Base-by-base conservation (phyloP, 73 alveolate genomes). In the Tetrahymena malaccensis region DNA sequence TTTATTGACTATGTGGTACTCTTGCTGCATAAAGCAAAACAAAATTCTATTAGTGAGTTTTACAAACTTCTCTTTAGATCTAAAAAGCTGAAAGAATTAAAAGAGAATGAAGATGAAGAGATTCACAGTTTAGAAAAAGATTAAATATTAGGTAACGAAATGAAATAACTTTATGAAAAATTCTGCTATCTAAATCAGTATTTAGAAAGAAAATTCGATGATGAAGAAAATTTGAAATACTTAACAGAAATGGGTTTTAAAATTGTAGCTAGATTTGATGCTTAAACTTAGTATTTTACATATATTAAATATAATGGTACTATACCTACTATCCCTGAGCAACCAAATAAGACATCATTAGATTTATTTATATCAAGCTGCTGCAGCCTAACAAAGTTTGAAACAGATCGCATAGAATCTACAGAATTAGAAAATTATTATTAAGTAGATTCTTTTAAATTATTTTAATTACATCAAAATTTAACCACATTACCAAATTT, bases 151-250 rank as follows among this genome's bases (percentile, higher is more conserved):
- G 97, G 97, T n/a, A 95, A 95, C 89, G 97, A 95, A 44, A 95
- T 95, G 97, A 95, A 95, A 37, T 85, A 94, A 21, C 57, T 95
- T n/a, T 95, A 95, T 89, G 97, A 95, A 85, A 95, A 95, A 44
- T 95, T 95, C 93, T 95, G 97, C 83, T 95, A 84, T 84, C 37
- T 95, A 1, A 95, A 95, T 95, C 94, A 94, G 34, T 95, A 85
- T 44, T 38, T 95, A 4, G 97, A 95, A 21, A 55, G 94, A 44
- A 95, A 95, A 55, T 55, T 95, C n/a, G 97, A 95, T 89, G 97
- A 95, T 89, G 95, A 85, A 34, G 85, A 85, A 43, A 95, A 95
- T 95, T 21, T 95, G 33, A 95, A 95, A 56, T 55, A 84, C 6
- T 50, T 95, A 9, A 95, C 93, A 31, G 55, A 43, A 33, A 95